Conservation (phyloP, 345 rosid species). For the Eucalyptus pauciflora region DNA sequence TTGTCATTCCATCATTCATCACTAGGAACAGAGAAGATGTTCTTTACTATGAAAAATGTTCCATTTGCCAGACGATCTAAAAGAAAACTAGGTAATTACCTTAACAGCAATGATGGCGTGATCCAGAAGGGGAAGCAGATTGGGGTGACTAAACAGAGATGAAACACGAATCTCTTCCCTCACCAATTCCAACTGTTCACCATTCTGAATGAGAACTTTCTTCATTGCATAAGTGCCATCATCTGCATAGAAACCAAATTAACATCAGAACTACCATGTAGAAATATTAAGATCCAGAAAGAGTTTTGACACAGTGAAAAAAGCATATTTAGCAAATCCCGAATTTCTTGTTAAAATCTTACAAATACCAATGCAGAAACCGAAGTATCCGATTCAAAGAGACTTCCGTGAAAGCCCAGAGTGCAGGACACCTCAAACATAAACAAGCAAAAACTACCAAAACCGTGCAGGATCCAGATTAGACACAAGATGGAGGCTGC, state of each 20-base stretch:
- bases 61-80: neutral
- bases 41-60: neutral
- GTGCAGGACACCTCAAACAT: neutral
- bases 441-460: neutral
- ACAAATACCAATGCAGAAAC: neutral
- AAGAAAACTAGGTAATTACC: slow-evolving; percentile 21
- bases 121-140: slow-evolving; percentile 94
- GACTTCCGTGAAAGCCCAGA: neutral
- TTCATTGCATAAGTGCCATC: slow-evolving; percentile 96
- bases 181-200: slow-evolving; percentile 81
- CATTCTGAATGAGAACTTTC: slow-evolving; percentile 88
- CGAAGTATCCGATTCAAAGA: neutral
- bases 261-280: neutral
- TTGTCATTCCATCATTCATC: neutral
- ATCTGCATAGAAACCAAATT: slow-evolving; percentile 19
- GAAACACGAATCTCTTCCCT: slow-evolving; percentile 92
- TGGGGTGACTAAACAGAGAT: slow-evolving; percentile 74
- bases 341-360: neutral
- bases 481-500: neutral
- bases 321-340: neutral
- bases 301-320: neutral
- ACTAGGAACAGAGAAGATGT: neutral
- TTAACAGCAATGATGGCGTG: slow-evolving; percentile 84
- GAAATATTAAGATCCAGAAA: neutral
- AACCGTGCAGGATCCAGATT: neutral